Conservation (phyloP, 1,284 basidiomycete species). For the Violaceomyces palustris region DNA sequence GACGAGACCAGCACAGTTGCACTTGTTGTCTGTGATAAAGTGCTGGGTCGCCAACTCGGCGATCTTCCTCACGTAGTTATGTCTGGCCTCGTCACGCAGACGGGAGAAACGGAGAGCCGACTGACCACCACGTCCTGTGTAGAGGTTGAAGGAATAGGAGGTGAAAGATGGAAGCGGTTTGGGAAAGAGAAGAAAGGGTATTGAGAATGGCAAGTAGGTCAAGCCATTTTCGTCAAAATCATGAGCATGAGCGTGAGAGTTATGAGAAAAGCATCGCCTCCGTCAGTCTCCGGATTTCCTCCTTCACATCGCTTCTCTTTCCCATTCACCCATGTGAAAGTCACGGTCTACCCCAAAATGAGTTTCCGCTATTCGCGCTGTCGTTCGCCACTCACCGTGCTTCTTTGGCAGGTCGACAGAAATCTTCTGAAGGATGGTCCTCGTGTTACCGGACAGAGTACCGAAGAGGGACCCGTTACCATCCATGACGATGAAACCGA, state of each 20-base stretch:
- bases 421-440: slow-evolving; percentile 96
- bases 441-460: slow-evolving; percentile 91
- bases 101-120: slow-evolving; percentile 99
- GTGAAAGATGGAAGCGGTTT: too few species aligned
- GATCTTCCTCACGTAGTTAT: slow-evolving; percentile 99
- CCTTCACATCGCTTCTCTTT: too few species aligned
- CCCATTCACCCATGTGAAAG: too few species aligned
- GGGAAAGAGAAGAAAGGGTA: too few species aligned
- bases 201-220: too few species aligned
- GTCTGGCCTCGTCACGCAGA: slow-evolving; percentile 96
- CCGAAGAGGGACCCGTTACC: slow-evolving; percentile 96
- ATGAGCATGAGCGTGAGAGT: too few species aligned
- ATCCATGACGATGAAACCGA: slow-evolving; percentile 99
- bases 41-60: slow-evolving; percentile 95
- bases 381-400: slow-evolving; percentile 69
- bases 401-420: slow-evolving; percentile 99
- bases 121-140: slow-evolving; percentile 81
- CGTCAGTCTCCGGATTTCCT: too few species aligned
- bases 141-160: background rate
- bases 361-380: too few species aligned
- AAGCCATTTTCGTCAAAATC: too few species aligned
- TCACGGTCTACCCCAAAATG: too few species aligned
- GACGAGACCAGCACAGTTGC: slow-evolving; percentile 95
- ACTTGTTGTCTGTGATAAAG: slow-evolving; percentile 96
- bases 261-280: too few species aligned